A percentile compares a stretch with the other conserved stretches of the same genome.
Evolutionary conservation across 1,284 basidiomycete genomes (phyloP).

Genomic region (Inonotus hispidus): DNA sequence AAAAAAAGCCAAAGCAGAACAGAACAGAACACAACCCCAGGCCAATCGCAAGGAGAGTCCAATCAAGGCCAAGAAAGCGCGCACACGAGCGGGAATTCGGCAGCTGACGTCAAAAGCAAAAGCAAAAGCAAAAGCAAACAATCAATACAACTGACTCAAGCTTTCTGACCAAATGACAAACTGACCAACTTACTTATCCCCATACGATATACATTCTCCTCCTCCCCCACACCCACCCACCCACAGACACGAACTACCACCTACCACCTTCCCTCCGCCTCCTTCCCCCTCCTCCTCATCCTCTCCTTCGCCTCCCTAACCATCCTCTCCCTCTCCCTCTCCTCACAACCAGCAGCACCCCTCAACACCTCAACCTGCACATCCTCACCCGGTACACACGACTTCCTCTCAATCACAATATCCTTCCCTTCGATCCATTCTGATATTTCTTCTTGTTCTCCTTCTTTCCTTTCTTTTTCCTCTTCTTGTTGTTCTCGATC

Average conservation of each 20-base stretch:
- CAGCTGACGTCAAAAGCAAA: too few species aligned
- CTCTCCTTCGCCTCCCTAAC: not conserved
- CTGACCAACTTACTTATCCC: too few species aligned
- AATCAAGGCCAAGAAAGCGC: too few species aligned
- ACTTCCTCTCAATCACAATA: not conserved
- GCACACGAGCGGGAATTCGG: too few species aligned
- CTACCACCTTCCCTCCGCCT: slow-evolving; percentile 1
- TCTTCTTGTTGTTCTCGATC: not conserved
- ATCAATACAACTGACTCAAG: too few species aligned
- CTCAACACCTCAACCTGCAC: not conserved
- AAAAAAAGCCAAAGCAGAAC: too few species aligned
- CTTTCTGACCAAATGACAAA: too few species aligned
- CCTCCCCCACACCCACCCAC: not conserved
- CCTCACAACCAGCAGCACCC: not conserved
- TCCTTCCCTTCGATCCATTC: slow-evolving; percentile 3
- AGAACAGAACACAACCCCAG: too few species aligned
- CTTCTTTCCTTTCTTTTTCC: not conserved
- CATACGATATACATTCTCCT: not conserved
- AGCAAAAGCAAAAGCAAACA: too few species aligned
- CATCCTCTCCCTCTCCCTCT: not conserved
- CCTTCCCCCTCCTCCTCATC: not conserved
- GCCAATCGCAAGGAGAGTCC: too few species aligned
- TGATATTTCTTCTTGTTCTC: slow-evolving; percentile 1
- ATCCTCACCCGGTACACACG: not conserved
- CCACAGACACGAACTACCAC: not conserved